Conservation (phyloP, 129 eudicot species). For the Saussurea involucrata region DNA sequence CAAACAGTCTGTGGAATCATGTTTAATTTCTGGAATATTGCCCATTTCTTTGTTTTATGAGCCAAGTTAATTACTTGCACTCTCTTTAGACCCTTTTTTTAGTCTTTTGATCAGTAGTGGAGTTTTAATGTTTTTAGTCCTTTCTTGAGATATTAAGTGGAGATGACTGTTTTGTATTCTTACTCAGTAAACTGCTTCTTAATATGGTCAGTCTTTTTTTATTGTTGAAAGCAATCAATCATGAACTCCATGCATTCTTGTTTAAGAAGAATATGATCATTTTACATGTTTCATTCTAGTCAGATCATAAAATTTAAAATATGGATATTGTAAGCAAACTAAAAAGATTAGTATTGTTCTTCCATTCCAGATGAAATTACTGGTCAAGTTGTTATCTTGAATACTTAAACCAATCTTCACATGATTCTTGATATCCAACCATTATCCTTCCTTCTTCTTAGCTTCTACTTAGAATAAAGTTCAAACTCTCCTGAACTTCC, state of each 20-base stretch:
- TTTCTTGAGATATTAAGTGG: background rate
- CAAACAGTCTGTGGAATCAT: background rate
- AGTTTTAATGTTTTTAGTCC: background rate
- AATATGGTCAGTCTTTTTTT: background rate
- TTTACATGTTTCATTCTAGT: background rate
- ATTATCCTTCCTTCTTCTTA: too few species aligned
- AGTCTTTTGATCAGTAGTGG: conserved; percentile 44
- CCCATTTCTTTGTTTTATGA: conserved; percentile 1
- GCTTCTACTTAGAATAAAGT: too few species aligned
- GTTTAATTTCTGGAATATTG: conserved; percentile 3
- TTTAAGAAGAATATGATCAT: background rate
- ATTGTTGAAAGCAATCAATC: too few species aligned
- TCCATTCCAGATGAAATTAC: background rate
- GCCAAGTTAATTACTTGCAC: conserved; percentile 18
- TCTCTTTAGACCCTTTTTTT: conserved; percentile 32
- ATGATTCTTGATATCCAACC: too few species aligned
- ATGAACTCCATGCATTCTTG: background rate
- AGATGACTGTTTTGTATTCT: background rate
- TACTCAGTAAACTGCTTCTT: background rate
- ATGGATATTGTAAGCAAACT: too few species aligned
- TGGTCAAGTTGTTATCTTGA: background rate
- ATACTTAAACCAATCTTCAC: background rate
- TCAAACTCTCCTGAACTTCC: background rate
- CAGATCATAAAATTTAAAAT: too few species aligned
- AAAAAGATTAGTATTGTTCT: background rate